Conservation (phyloP, 2,329 filamentous ascomycete species). For the Plenodomus lindquistii region DNA sequence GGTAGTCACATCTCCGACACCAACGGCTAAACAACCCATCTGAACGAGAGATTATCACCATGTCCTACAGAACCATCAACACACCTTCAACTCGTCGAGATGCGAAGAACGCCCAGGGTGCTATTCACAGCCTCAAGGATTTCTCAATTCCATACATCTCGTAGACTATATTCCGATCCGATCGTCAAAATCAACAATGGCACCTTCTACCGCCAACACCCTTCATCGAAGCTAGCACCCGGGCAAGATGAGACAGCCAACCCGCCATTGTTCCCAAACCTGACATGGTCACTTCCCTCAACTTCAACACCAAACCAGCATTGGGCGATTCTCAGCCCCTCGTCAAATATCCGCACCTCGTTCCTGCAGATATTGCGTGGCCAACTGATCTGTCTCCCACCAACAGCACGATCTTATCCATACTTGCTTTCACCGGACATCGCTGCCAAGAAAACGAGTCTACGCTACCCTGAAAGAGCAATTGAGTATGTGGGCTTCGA, state of each 20-base stretch:
- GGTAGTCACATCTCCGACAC: conserved; percentile 28
- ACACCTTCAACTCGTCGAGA: conserved; percentile 16
- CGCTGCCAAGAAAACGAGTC: conserved; percentile 52
- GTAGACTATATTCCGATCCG: conserved; percentile 24
- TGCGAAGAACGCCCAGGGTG: conserved; percentile 36
- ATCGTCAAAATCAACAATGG: conserved; percentile 58
- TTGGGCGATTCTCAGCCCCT: conserved; percentile 85
- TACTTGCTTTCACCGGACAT: conserved; percentile 70
- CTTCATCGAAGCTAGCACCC: conserved; percentile 46
- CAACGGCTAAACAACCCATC: conserved; percentile 6
- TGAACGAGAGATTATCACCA: neutral
- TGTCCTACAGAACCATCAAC: neutral
- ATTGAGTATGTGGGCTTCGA: conserved; percentile 93
- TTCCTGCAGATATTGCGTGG: conserved; percentile 80
- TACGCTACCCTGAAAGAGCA: conserved; percentile 66
- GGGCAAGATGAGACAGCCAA: conserved; percentile 58
- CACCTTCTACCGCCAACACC: conserved; percentile 81
- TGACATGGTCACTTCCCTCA: conserved; percentile 72
- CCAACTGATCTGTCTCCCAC: conserved; percentile 74
- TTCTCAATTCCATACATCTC: conserved; percentile 18
- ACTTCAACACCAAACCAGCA: conserved; percentile 57
- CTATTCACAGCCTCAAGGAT: conserved; percentile 35
- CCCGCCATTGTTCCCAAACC: conserved; percentile 70
- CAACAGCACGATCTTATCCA: conserved; percentile 75
- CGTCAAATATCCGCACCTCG: conserved; percentile 76